A percentile compares a stretch with the other conserved stretches of the same genome.
phyloP scores from a whole-genome alignment of 352 stramenopile species.

The Pelagophyceae sp. region DNA sequence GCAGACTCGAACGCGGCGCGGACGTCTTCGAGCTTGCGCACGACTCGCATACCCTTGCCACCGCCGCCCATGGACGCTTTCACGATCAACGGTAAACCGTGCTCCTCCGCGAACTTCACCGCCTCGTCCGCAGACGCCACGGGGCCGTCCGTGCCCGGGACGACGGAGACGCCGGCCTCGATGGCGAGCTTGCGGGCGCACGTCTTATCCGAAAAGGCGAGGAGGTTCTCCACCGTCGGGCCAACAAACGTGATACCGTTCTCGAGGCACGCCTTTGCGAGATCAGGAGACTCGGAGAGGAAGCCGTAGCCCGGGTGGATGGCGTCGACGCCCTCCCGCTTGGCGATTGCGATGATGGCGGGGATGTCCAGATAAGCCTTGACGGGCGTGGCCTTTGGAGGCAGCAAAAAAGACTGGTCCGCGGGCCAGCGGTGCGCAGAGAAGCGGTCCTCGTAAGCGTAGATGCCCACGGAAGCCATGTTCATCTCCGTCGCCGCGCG shows the following conservation, averaged over 20 bases:
- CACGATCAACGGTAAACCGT: conserved; percentile 94
- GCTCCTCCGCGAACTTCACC: conserved; percentile 73
- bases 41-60: conserved; percentile 73
- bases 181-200: conserved; percentile 46
- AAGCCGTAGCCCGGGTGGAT: conserved; percentile 86
- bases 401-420: conserved; percentile 85
- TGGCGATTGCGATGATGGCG: conserved; percentile 52
- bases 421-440: conserved; percentile 88
- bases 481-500: conserved; percentile 77
- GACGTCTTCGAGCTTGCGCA: neutral
- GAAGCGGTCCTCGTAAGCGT: conserved; percentile 66
- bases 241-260: conserved; percentile 92
- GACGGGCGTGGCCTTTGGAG: conserved; percentile 72
- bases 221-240: conserved; percentile 80
- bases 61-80: conserved; percentile 91
- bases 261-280: conserved; percentile 77
- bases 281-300: conserved; percentile 87
- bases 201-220: conserved; percentile 53
- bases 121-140: conserved; percentile 76
- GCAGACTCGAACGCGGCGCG: neutral
- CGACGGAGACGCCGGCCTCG: conserved; percentile 42
- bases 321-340: conserved; percentile 47
- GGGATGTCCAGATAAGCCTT: conserved; percentile 88
- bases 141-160: conserved; percentile 66
- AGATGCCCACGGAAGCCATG: conserved; percentile 46